These are phyloP conservation scores for Fusarium hainanense DNA, from an alignment of 2,329 filamentous ascomycete species.

Conservation along the genomic window DNA sequence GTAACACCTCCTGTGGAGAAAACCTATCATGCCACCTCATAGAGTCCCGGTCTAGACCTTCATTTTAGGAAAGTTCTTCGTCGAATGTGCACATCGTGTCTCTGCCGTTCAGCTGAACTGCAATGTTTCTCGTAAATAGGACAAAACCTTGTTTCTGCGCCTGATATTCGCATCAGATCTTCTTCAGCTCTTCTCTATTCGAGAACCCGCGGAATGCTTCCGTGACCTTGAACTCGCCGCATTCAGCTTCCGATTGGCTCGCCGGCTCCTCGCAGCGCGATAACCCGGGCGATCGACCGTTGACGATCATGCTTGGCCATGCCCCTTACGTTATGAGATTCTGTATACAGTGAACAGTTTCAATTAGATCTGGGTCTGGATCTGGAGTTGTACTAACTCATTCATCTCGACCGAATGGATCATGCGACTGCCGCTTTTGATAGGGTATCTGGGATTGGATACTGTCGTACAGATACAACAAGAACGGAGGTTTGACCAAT, in stretches of 20 bases:
- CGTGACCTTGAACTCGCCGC: not conserved
- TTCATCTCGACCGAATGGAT: not conserved
- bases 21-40: not conserved
- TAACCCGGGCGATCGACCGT: conserved; percentile 10
- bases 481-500: conserved; percentile 1
- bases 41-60: not conserved
- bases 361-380: not conserved
- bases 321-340: not conserved
- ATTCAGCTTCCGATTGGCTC: not conserved
- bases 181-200: conserved; percentile 32
- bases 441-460: not conserved
- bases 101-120: conserved; percentile 26
- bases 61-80: not conserved
- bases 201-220: not conserved
- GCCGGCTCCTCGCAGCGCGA: not conserved
- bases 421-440: not conserved
- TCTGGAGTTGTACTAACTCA: not conserved
- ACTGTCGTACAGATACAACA: not conserved
- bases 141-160: conserved; percentile 6
- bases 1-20: not conserved
- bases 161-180: conserved; percentile 4
- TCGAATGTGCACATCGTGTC: not conserved
- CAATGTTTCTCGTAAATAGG: not conserved
- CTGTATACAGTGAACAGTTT: not conserved
- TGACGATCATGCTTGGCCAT: conserved; percentile 18